Percentiles rank a stretch among this genome's conserved stretches.
Evolutionary conservation across 139 green algal genomes (phyloP).

Genomic region (Closterium sp.): DNA sequence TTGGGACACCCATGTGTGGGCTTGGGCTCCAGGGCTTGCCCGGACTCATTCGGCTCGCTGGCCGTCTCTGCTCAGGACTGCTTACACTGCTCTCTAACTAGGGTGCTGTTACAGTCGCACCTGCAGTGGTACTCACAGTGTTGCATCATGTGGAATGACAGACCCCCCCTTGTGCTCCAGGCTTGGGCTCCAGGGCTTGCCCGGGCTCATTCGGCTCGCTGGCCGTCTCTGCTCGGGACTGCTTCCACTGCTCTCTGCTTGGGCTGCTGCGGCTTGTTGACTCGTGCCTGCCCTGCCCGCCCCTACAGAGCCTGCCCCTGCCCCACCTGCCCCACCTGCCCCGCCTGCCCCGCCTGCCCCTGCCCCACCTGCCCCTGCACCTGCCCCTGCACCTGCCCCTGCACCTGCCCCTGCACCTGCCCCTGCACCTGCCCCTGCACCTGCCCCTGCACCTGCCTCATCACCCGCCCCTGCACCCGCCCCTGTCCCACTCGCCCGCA

Average conservation of each 20-base stretch:
- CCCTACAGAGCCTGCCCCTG: too few species aligned
- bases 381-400: not conserved
- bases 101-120: too few species aligned
- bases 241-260: not conserved
- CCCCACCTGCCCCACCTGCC: too few species aligned
- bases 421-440: not conserved
- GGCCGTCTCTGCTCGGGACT: not conserved
- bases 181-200: not conserved
- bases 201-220: not conserved
- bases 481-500: not conserved
- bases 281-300: not conserved
- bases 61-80: not conserved
- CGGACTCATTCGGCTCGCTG: not conserved
- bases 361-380: not conserved
- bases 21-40: not conserved
- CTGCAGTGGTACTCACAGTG: too few species aligned
- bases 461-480: too few species aligned
- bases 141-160: too few species aligned
- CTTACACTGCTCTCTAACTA: not conserved
- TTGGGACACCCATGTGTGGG: too few species aligned
- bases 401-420: not conserved
- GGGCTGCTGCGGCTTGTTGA: not conserved
- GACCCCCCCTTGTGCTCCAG: not conserved
- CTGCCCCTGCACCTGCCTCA: not conserved
- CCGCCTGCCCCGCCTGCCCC: too few species aligned